Evolutionary conservation across 331 rosid species (phyloP).

Genomic region (Dryas integrifolia): DNA sequence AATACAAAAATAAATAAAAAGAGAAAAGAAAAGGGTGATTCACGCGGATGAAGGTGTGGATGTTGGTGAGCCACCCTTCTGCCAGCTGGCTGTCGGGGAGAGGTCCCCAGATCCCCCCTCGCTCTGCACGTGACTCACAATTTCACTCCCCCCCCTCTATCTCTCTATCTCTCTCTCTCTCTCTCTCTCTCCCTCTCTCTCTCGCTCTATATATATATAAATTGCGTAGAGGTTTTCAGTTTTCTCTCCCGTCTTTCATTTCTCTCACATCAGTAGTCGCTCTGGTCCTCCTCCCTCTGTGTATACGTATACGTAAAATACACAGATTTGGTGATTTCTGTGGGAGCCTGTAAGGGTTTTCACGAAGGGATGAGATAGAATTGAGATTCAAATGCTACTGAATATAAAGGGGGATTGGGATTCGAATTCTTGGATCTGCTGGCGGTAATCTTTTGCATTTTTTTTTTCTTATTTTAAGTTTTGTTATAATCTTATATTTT

Average conservation of each 20-base stretch:
- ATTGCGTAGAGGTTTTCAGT: neutral
- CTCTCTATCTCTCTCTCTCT: constrained; percentile 28
- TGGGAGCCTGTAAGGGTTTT: constrained; percentile 23
- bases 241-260: neutral
- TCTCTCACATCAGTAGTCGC: constrained; percentile 4
- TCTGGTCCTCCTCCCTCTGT: neutral
- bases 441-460: constrained; percentile 47
- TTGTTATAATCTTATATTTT: neutral
- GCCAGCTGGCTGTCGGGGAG: constrained; percentile 97
- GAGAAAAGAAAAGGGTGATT: constrained; percentile 20
- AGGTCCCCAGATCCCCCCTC: constrained; percentile 64
- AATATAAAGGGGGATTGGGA: constrained; percentile 23
- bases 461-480: neutral
- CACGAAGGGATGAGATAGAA: constrained; percentile 16
- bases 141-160: constrained; percentile 24
- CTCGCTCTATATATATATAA: neutral
- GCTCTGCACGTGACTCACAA: constrained; percentile 73
- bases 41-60: constrained; percentile 93
- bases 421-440: constrained; percentile 75
- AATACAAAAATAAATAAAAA: neutral
- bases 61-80: constrained; percentile 87
- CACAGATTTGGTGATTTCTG: neutral
- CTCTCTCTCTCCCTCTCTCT: constrained; percentile 17
- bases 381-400: constrained; percentile 54
- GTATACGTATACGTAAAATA: neutral